A percentile compares a stretch with the other conserved stretches of the same genome.
Conservation (phyloP, 2,329 filamentous ascomycete species). For the Colletotrichum sp. region DNA sequence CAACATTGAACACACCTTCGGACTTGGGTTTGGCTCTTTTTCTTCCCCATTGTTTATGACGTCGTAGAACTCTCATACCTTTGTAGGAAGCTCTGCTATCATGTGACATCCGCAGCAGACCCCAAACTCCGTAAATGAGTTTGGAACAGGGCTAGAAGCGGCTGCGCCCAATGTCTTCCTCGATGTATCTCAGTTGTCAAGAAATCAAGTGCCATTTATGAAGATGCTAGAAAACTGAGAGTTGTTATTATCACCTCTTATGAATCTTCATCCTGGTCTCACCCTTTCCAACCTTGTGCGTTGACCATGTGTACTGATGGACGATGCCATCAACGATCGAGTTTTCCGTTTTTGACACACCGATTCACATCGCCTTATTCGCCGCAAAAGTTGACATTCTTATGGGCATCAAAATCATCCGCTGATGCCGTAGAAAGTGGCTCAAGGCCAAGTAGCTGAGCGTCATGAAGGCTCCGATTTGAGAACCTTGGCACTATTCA, state of each 20-base stretch:
- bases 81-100: not conserved
- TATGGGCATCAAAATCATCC: not conserved
- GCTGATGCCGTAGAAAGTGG: not conserved
- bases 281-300: not conserved
- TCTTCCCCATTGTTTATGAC: not conserved
- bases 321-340: not conserved
- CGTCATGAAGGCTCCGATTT: not conserved
- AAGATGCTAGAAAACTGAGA: not conserved
- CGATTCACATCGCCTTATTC: not conserved
- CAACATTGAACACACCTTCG: not conserved
- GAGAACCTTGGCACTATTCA: not conserved
- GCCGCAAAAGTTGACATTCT: not conserved
- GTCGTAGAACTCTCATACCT: not conserved
- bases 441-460: not conserved
- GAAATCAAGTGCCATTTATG: not conserved
- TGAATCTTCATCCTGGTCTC: accelerated
- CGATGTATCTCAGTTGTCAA: not conserved
- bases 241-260: not conserved
- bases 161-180: not conserved
- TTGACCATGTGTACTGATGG: not conserved
- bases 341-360: not conserved
- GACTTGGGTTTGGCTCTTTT: not conserved
- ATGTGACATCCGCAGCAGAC: not conserved
- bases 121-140: not conserved
- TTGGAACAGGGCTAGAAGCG: not conserved